Conservation (phyloP, 306 rosid species). For the Cyamopsis tetragonoloba region DNA sequence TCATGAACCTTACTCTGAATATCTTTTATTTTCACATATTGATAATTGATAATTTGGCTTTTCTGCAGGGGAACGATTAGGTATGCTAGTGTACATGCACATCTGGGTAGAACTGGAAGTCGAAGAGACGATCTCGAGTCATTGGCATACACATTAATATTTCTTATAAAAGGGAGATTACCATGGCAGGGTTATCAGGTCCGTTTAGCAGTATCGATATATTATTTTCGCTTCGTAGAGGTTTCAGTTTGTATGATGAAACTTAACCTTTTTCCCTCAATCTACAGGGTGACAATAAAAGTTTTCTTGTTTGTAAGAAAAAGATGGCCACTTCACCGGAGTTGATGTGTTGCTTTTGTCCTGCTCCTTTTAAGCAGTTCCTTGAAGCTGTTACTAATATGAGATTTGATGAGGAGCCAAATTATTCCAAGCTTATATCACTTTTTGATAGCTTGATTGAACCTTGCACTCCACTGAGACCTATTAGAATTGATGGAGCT, state of each 20-base stretch:
- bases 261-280: background rate
- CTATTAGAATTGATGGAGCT: conserved; percentile 92
- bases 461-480: conserved; percentile 64
- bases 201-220: conserved; percentile 8
- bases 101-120: conserved; percentile 94
- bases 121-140: conserved; percentile 95
- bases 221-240: conserved; percentile 1
- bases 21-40: background rate
- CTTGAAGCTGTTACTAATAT: conserved; percentile 83
- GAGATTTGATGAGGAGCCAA: conserved; percentile 95
- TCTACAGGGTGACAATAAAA: conserved; percentile 93
- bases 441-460: conserved; percentile 80
- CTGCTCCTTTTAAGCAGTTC: conserved; percentile 83
- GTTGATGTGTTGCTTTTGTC: conserved; percentile 88
- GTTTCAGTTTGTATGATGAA: conserved; percentile 15
- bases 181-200: conserved; percentile 99
- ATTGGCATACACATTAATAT: conserved; percentile 82
- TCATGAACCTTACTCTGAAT: background rate
- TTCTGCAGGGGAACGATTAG: conserved; percentile 83
- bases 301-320: conserved; percentile 93
- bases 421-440: conserved; percentile 78
- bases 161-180: conserved; percentile 85
- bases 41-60: conserved; percentile 10
- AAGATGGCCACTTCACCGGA: conserved; percentile 90
- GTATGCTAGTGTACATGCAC: conserved; percentile 97